Percentiles rank a stretch among this genome's conserved stretches.
Conservation (phyloP, 1,284 basidiomycete genomes). For the Stereum hirsutum region DNA sequence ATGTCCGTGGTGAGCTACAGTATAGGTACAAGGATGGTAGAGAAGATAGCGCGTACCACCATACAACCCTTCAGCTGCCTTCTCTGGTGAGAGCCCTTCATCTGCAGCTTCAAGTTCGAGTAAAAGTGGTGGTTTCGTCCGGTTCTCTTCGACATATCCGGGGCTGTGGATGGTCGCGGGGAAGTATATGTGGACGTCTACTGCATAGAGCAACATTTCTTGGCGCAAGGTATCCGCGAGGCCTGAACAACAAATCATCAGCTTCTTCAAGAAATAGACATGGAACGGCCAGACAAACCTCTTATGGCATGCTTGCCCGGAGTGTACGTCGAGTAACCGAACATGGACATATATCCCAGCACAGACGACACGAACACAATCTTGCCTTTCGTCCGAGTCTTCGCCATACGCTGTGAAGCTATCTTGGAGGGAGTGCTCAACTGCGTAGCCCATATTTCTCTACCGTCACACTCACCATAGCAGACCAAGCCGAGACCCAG, state of each 20-base stretch:
- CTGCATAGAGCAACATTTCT: conserved; percentile 75
- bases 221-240: conserved; percentile 82
- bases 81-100: conserved; percentile 54
- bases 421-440: background rate
- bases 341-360: conserved; percentile 72
- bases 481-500: conserved; percentile 72
- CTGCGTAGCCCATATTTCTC: background rate
- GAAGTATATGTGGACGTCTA: conserved; percentile 81
- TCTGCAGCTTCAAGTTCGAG: conserved; percentile 80
- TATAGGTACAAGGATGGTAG: background rate
- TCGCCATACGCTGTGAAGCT: conserved; percentile 64
- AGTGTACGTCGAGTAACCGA: conserved; percentile 82
- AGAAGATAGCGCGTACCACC: conserved; percentile 34
- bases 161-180: conserved; percentile 82
- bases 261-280: conserved; percentile 6
- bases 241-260: conserved; percentile 33
- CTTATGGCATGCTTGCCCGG: conserved; percentile 88
- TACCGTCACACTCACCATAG: conserved; percentile 47
- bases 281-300: conserved; percentile 36
- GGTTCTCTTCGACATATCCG: conserved; percentile 75
- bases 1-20: too few species aligned
- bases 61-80: conserved; percentile 55
- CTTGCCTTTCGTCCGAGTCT: conserved; percentile 46
- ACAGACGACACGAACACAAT: conserved; percentile 80
- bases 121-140: conserved; percentile 74